Evolutionary conservation across 225 moss, liverwort and hornwort genomes (phyloP).

Genomic region (Bryoerythrophyllum caledonicum): DNA sequence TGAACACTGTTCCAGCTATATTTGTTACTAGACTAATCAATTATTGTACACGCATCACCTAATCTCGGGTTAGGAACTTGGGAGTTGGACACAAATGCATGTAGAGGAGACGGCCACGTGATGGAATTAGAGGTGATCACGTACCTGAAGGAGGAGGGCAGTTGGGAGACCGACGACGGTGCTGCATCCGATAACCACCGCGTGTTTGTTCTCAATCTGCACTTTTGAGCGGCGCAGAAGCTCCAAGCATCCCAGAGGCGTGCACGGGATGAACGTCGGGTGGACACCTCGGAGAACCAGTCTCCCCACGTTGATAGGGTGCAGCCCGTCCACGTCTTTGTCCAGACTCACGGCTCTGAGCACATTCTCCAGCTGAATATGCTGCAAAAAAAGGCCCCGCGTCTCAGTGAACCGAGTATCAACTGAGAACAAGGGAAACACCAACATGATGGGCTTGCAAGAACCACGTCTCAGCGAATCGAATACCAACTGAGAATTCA

Average conservation of each 20-base stretch:
- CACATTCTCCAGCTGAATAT: constrained; percentile 67
- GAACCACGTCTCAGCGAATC: too few species aligned
- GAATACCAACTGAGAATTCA: neutral
- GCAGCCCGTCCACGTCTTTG: constrained; percentile 94
- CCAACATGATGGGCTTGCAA: too few species aligned
- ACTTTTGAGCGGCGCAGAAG: constrained; percentile 67
- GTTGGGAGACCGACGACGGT: constrained; percentile 83
- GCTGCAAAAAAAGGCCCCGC: constrained; percentile 41
- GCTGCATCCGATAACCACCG: constrained; percentile 88
- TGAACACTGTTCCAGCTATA: too few species aligned
- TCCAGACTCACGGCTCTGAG: constrained; percentile 74
- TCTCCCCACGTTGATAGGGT: constrained; percentile 76
- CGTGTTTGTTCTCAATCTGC: constrained; percentile 72
- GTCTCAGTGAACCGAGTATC: constrained; percentile 3
- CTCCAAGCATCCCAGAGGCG: constrained; percentile 81
- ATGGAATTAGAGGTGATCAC: too few species aligned
- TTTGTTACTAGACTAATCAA: too few species aligned
- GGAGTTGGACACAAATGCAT: too few species aligned
- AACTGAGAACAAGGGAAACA: too few species aligned
- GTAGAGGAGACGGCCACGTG: too few species aligned
- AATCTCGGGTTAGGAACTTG: too few species aligned
- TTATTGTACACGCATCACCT: too few species aligned
- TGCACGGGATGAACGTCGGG: constrained; percentile 90
- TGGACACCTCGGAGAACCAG: constrained; percentile 45
- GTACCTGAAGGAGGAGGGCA: constrained; percentile 81